Base-by-base conservation (phyloP, 2,329 filamentous ascomycete genomes). In the Colletotrichum sp. region DNA sequence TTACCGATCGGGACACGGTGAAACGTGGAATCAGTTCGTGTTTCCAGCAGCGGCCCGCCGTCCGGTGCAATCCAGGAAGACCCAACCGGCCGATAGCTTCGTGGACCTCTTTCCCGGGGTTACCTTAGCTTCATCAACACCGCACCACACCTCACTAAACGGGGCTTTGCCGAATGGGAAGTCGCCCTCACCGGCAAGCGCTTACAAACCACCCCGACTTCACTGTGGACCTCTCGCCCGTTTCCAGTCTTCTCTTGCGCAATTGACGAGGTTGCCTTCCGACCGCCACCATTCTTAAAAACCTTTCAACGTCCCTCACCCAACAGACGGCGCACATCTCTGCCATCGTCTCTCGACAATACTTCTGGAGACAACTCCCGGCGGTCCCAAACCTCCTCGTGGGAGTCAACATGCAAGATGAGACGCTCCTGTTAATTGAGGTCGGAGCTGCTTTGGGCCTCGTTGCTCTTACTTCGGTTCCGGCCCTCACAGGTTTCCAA, bases 401-500 rank as follows among this genome's bases (percentile, higher is more conserved):
- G 7, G 43, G 59, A 24, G 34, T 68, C 75, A 72, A 36, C 57
- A 76, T 76, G 72, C 72, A 64, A 63, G 67, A 78, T 78, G 76
- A 71, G 61, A 63, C 74, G 32, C 39, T 48, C 21, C 63, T 77
- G 52, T 63, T 78, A 21, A 68, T 72, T 24, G 72, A 77, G 72
- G 66, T 67, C 64, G 75, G 68, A 55, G 80, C 81, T 30, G 83
- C 83, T 28, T 79, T 88, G 14, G 83, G 74, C 43, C 59, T 87
- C 52, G 80, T 85, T 18, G 78, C 80, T 36, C 77, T 88, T 24
- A 80, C 84, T 64, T 84, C 86, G 14, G 67, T 85, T 8, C 87
- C 87, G 12, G 84, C 84, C 55, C 39, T 86, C 26, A 74, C 81
- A 48, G 82, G 83, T 59, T 78, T 85, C 43, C 86, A 87, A 74